Evolutionary conservation across 768 basidiomycete species (phyloP), one percentile per base, ranked within the genome.

Genomic region (Lactifluus rugatus): DNA sequence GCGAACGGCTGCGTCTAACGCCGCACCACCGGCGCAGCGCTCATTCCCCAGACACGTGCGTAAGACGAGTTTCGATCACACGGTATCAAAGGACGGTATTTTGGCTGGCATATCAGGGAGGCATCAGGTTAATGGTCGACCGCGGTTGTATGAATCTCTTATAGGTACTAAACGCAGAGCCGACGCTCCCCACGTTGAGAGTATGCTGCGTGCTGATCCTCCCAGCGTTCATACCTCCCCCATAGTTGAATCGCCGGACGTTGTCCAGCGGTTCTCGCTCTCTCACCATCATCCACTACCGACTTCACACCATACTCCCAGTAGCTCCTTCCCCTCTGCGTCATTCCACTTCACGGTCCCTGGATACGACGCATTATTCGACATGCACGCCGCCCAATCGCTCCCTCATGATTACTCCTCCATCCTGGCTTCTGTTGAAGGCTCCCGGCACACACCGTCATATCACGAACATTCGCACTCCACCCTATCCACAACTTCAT

Each of bases 61-160:
- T 61, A 96, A 96, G 76, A 91, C 93, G 47, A 93, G 90, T 71
- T 95, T 93, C 70, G 93, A 96, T 70, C 93, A 93, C 71, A 93
- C 93, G 3, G 85, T 94, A 41, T 78, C 80, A 37, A 81, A 80
- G 62, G 83, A 85, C 60, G 81, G 78, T 37, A 78, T 84, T 54
- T 73, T 82, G 58, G 67, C 74, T 31, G 81, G 79, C 42, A 71
- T 81, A 49, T 78, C 78, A 64, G 85, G 85, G 56, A 77, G 88
- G 49, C 88, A 91, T 72, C 87, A 89, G 69, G 83, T 89, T 62
- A 87, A 90, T 68, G 86, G 87, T 36, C 85, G 84, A 68, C 83
- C 89, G 39, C 70, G 83, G 62, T 76, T 80, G 44, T 79, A 82
- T 56, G 85, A 85, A 64, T 80, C 78, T 68, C 68, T 82, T 50